Evolutionary conservation across 805 yeast genomes (phyloP).

Genomic region (Yarrowia divulgata): DNA sequence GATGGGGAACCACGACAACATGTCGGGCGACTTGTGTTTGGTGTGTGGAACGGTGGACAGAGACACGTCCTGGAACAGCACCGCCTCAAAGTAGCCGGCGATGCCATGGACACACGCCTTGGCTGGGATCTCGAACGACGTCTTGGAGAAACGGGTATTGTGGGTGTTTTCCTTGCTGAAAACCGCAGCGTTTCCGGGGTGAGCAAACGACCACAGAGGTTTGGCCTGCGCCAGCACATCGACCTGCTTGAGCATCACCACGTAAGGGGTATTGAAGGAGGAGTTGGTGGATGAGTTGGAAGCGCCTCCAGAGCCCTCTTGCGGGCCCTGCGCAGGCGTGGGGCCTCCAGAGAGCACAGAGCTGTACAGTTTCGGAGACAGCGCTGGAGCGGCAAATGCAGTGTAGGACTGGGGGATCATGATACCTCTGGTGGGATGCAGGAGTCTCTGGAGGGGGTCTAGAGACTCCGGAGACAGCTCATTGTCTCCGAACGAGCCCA

Average conservation of each 20-base stretch:
- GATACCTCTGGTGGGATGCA: conserved; percentile 57
- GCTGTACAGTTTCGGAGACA: conserved; percentile 60
- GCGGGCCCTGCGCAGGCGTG: conserved; percentile 20
- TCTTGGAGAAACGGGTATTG: conserved; percentile 47
- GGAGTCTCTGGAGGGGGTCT: conserved; percentile 52
- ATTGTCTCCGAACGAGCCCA: conserved; percentile 94
- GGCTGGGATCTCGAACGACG: conserved; percentile 56
- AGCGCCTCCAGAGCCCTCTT: conserved; percentile 23
- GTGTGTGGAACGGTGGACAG: conserved; percentile 60
- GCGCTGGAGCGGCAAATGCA: conserved; percentile 71
- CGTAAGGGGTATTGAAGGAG: conserved; percentile 54
- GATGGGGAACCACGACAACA: conserved; percentile 73
- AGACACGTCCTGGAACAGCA: conserved; percentile 64
- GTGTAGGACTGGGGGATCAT: conserved; percentile 69
- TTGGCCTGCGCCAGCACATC: conserved; percentile 57
- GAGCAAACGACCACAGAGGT: conserved; percentile 67
- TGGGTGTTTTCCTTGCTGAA: conserved; percentile 42
- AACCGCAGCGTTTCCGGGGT: conserved; percentile 52
- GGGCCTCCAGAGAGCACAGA: conserved; percentile 42
- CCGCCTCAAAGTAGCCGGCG: conserved; percentile 76
- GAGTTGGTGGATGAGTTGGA: conserved; percentile 26
- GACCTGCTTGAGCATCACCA: conserved; percentile 54
- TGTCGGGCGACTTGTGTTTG: conserved; percentile 52
- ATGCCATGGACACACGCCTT: conserved; percentile 73
- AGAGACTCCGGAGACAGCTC: conserved; percentile 88